These are phyloP conservation scores for Aphanocladium album DNA, from an alignment of 2,329 filamentous ascomycete genomes.

Conservation along the genomic window DNA sequence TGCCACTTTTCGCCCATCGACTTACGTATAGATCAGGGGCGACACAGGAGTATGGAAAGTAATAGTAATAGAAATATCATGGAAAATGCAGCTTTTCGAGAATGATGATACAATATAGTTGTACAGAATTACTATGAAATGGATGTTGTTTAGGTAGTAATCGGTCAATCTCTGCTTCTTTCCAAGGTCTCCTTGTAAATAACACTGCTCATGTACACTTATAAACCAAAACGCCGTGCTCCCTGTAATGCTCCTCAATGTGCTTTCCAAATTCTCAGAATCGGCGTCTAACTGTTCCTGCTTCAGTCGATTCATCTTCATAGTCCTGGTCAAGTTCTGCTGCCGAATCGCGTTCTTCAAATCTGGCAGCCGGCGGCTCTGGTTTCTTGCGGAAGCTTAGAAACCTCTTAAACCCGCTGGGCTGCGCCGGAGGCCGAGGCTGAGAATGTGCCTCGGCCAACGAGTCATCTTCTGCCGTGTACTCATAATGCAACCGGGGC, in stretches of 20 bases:
- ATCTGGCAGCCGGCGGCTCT: neutral
- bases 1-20: neutral
- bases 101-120: neutral
- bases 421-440: slow-evolving; percentile 16
- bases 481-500: slow-evolving; percentile 65
- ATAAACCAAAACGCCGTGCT: slow-evolving; percentile 9
- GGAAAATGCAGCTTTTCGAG: neutral
- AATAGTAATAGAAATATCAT: neutral
- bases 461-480: slow-evolving; percentile 37
- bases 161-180: neutral
- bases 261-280: neutral
- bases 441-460: slow-evolving; percentile 18
- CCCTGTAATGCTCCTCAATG: neutral
- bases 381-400: slow-evolving; percentile 39
- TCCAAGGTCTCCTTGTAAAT: neutral
- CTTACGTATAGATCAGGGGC: slow-evolving; percentile 2
- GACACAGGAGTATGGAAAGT: too few relatives aligned
- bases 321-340: slow-evolving; percentile 11
- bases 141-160: neutral
- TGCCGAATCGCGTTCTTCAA: neutral
- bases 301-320: slow-evolving; percentile 20
- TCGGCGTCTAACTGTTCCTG: slow-evolving; percentile 15
- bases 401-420: slow-evolving; percentile 39
- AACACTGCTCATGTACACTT: neutral
- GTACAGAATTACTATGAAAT: neutral